Conservation (phyloP, 257 asterid genomes). For the Nyctanthes arbortristis region DNA sequence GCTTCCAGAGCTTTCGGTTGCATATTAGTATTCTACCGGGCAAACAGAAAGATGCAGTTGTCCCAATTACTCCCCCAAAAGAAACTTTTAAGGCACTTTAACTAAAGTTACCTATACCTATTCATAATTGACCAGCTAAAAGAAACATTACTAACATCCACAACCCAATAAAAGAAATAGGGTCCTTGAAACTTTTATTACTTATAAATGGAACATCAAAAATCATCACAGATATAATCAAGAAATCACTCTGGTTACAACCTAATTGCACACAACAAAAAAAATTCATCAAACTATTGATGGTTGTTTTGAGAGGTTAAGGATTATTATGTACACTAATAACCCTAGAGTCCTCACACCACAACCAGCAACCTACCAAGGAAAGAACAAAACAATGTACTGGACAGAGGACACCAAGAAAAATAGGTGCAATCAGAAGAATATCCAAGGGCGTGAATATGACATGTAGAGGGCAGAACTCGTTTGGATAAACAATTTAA, state of each 20-base stretch:
- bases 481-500: slow-evolving; percentile 9
- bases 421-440: slow-evolving; percentile 19
- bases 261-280: slow-evolving; percentile 19
- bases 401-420: slow-evolving; percentile 20
- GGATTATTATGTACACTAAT: slow-evolving; percentile 25
- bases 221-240: slow-evolving; percentile 7
- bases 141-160: neutral
- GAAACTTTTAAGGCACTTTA: neutral
- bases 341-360: slow-evolving; percentile 20
- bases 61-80: neutral
- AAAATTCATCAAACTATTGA: slow-evolving; percentile 13
- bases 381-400: neutral
- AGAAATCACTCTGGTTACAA: slow-evolving; percentile 6
- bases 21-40: neutral
- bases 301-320: slow-evolving; percentile 14
- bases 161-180: neutral
- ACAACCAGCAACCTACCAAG: neutral
- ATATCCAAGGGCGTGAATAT: slow-evolving; percentile 23
- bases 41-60: neutral
- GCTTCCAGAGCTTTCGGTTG: no score
- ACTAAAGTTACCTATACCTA: neutral
- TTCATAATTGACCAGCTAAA: neutral
- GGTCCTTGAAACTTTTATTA: slow-evolving; percentile 14
- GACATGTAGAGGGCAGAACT: slow-evolving; percentile 6
- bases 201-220: slow-evolving; percentile 10